A percentile compares a stretch with the other conserved stretches of the same genome.
These are phyloP conservation scores for Monosporascus cannonballus DNA, from an alignment of 2,329 filamentous ascomycete species.

Conservation along the genomic window DNA sequence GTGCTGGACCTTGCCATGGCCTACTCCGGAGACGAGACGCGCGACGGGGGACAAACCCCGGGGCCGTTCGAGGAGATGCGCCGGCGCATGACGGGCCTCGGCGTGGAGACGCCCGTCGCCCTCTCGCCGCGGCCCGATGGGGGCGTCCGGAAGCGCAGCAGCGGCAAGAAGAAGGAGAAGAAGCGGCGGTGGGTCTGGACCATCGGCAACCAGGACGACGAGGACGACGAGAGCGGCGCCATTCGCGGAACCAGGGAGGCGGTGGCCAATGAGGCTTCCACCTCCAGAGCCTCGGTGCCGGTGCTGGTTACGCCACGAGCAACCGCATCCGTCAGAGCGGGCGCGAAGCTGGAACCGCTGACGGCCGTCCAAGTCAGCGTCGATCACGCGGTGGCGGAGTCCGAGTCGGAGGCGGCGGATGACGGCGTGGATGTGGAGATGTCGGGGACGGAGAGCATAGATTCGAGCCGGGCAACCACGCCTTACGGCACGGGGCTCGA, in stretches of 20 bases:
- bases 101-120: constrained; percentile 31
- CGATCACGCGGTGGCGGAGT: constrained; percentile 29
- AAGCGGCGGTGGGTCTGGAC: constrained; percentile 63
- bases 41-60: constrained; percentile 56
- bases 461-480: constrained; percentile 28
- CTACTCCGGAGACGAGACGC: constrained; percentile 48
- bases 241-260: constrained; percentile 33
- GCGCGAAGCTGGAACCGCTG: constrained; percentile 11
- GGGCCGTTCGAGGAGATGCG: constrained; percentile 60
- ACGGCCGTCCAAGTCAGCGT: constrained; percentile 27
- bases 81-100: constrained; percentile 46
- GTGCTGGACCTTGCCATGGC: constrained; percentile 44
- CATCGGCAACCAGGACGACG: constrained; percentile 45
- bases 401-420: constrained; percentile 11
- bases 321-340: constrained; percentile 3
- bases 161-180: constrained; percentile 41
- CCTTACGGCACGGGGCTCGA: constrained; percentile 26
- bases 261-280: constrained; percentile 22
- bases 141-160: constrained; percentile 47
- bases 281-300: constrained; percentile 8
- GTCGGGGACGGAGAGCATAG: constrained; percentile 39
- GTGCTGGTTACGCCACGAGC: constrained; percentile 5
- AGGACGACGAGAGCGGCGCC: constrained; percentile 34
- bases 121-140: constrained; percentile 31
- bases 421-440: constrained; percentile 38